These are phyloP conservation scores for Pharnaceum exiguum DNA, from an alignment of 148 eudicot species.

Conservation along the genomic window DNA sequence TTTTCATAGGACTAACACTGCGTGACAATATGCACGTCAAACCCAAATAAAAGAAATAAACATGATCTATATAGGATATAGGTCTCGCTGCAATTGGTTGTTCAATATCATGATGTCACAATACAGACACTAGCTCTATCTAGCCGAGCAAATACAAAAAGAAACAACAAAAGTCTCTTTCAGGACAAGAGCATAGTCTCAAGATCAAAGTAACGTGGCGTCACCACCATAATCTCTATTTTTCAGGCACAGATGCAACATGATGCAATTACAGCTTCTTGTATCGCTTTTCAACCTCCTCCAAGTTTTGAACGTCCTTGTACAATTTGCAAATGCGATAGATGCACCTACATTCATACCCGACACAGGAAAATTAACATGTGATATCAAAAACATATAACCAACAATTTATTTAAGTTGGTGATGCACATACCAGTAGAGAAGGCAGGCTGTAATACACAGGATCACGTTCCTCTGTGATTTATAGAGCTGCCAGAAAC, in stretches of 20 bases:
- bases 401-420: background rate
- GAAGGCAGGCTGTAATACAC: conserved; percentile 63
- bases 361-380: background rate
- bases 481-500: conserved; percentile 62
- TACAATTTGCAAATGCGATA: conserved; percentile 73
- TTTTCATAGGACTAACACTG: too few relatives aligned
- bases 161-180: background rate
- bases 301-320: conserved; percentile 79
- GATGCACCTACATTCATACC: conserved; percentile 50
- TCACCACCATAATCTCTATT: background rate
- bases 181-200: background rate
- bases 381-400: background rate
- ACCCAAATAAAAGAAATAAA: too few relatives aligned
- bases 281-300: conserved; percentile 90
- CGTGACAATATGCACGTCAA: too few relatives aligned
- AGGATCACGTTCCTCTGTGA: conserved; percentile 85
- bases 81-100: too few relatives aligned
- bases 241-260: background rate
- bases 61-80: too few relatives aligned
- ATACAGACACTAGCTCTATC: too few relatives aligned
- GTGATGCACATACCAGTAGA: conserved; percentile 59
- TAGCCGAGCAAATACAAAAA: too few relatives aligned
- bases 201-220: background rate
- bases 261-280: conserved; percentile 54
- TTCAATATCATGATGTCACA: too few relatives aligned